A percentile compares a stretch with the other conserved stretches of the same genome.
These are phyloP conservation scores for Pyrus bretschneideri DNA, from an alignment of 306 rosid genomes.

Conservation along the genomic window DNA sequence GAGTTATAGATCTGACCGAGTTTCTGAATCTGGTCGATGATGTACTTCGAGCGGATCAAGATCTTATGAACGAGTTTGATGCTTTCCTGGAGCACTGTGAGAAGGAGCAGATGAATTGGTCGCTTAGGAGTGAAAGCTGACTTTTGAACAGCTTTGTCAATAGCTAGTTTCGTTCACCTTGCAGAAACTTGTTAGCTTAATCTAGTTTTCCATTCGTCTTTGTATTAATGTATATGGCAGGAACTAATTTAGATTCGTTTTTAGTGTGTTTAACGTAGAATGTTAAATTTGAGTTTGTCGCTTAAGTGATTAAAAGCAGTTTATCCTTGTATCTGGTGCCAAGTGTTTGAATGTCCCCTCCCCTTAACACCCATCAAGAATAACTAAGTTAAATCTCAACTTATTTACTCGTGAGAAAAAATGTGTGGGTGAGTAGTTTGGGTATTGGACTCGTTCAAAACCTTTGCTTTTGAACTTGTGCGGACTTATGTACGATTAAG, in stretches of 20 bases:
- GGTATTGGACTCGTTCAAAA: too few relatives aligned
- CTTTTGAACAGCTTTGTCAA: background rate
- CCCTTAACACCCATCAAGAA: background rate
- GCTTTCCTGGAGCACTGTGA: conserved; percentile 14
- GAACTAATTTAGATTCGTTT: background rate
- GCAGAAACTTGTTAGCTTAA: background rate
- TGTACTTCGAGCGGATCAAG: conserved; percentile 1
- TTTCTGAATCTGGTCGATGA: conserved; percentile 9
- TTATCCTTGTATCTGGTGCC: background rate
- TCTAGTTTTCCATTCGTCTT: background rate
- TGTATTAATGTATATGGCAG: background rate
- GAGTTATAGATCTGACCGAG: background rate
- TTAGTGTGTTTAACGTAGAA: background rate
- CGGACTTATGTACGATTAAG: too few relatives aligned
- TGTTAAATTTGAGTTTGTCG: background rate
- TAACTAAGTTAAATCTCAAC: too few relatives aligned
- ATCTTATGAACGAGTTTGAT: conserved; percentile 10
- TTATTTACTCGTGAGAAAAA: too few relatives aligned
- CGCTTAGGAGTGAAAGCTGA: background rate
- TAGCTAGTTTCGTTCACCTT: background rate
- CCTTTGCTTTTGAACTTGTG: too few relatives aligned
- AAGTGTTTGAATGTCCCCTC: background rate
- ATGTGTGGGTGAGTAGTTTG: too few relatives aligned
- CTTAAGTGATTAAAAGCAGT: background rate
- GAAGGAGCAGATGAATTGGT: conserved; percentile 7